A percentile compares a stretch with the other conserved stretches of the same genome.
These are phyloP conservation scores for Rhizopogon vinicolor DNA, from an alignment of 768 basidiomycete species.

Conservation along the genomic window DNA sequence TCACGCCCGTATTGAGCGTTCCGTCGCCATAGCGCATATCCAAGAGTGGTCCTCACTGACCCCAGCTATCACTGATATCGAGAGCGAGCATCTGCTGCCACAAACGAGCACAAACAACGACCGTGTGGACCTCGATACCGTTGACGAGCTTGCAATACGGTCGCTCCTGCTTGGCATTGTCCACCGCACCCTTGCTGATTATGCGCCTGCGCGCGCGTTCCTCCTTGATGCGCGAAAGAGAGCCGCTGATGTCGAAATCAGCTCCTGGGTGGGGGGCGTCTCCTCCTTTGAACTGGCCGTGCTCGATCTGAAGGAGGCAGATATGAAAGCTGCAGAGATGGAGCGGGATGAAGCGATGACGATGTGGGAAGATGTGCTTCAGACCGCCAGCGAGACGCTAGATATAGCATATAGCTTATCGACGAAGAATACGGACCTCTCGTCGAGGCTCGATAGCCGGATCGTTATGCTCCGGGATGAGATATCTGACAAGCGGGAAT, in stretches of 20 bases:
- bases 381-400: conserved; percentile 43
- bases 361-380: conserved; percentile 47
- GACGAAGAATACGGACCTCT: conserved; percentile 55
- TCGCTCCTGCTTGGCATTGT: conserved; percentile 64
- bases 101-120: neutral
- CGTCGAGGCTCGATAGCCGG: conserved; percentile 64
- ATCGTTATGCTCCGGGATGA: conserved; percentile 68
- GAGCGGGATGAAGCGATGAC: conserved; percentile 23
- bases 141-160: conserved; percentile 68
- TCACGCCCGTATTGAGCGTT: conserved; percentile 53
- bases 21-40: conserved; percentile 57
- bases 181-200: conserved; percentile 53
- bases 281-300: conserved; percentile 69
- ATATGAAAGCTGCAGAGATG: conserved; percentile 27
- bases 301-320: conserved; percentile 60
- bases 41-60: conserved; percentile 45
- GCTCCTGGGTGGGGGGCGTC: conserved; percentile 65
- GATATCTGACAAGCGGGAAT: conserved; percentile 57
- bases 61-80: conserved; percentile 35
- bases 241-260: conserved; percentile 38
- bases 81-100: conserved; percentile 20
- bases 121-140: conserved; percentile 50
- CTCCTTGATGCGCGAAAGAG: conserved; percentile 47
- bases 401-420: conserved; percentile 44
- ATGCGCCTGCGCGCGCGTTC: conserved; percentile 38